phyloP scores from a whole-genome alignment of 2,329 filamentous ascomycete genomes.

The Aspergillus texensis region DNA sequence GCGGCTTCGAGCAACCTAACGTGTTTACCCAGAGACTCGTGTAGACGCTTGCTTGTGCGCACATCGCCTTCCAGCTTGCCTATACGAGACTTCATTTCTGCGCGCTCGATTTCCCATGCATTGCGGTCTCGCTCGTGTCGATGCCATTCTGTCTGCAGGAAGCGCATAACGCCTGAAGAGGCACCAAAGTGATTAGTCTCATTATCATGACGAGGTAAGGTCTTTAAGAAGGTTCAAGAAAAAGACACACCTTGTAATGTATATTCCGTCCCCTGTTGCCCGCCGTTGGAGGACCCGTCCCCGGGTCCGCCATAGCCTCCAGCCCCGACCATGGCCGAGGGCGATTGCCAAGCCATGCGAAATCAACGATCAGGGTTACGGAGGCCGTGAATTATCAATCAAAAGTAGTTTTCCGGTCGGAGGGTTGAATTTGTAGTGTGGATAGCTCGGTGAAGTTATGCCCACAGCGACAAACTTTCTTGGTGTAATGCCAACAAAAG shows the following conservation, averaged over 20 bases:
- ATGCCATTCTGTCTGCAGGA: constrained; percentile 98
- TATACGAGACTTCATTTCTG: constrained; percentile 98
- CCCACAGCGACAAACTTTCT: constrained; percentile 22
- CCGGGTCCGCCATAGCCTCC: constrained; percentile 55
- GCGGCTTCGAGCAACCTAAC: constrained; percentile 87
- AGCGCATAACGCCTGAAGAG: constrained; percentile 87
- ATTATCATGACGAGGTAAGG: not conserved
- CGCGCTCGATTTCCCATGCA: constrained; percentile 97
- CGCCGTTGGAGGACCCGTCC: constrained; percentile 45
- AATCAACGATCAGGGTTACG: constrained; percentile 12
- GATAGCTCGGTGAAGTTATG: constrained; percentile 16
- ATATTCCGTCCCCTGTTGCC: constrained; percentile 68
- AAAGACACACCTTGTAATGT: constrained; percentile 66
- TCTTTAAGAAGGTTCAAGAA: not conserved
- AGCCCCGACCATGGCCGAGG: constrained; percentile 62
- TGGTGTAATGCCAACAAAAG: constrained; percentile 24
- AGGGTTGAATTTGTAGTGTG: constrained; percentile 6
- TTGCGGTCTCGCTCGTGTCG: constrained; percentile 96
- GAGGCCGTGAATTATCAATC: constrained; percentile 3
- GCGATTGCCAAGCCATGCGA: constrained; percentile 71
- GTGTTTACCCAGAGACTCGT: constrained; percentile 87
- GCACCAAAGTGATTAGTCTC: constrained; percentile 24
- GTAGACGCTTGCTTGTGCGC: constrained; percentile 81
- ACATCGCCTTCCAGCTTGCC: constrained; percentile 89
- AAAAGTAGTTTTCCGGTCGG: constrained; percentile 3